Evolutionary conservation across 2,329 filamentous ascomycete genomes (phyloP).

Genomic region (Hymenoscyphus repandus): DNA sequence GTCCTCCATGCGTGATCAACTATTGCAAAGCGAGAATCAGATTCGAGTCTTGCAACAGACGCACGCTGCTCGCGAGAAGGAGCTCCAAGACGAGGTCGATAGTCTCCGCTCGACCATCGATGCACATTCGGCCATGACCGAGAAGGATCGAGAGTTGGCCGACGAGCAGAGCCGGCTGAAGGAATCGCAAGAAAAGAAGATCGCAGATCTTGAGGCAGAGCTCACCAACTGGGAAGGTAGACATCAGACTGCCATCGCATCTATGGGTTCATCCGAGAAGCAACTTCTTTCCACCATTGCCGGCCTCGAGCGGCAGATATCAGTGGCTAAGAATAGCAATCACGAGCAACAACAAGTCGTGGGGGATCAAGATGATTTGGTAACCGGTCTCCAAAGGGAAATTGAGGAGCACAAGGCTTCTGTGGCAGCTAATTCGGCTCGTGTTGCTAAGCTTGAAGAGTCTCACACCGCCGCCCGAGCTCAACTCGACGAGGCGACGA

Average conservation of each 20-base stretch:
- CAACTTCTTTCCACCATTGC: slow-evolving; percentile 67
- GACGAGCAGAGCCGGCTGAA: slow-evolving; percentile 23
- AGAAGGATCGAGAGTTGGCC: slow-evolving; percentile 11
- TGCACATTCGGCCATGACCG: slow-evolving; percentile 14
- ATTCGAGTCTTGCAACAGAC: slow-evolving; percentile 68
- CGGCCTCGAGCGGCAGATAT: slow-evolving; percentile 61
- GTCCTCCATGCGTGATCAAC: slow-evolving; percentile 78
- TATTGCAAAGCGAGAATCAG: slow-evolving; percentile 80
- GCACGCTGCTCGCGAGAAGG: slow-evolving; percentile 68
- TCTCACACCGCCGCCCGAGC: slow-evolving; percentile 61
- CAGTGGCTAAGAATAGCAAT: slow-evolving; percentile 37
- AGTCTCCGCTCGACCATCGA: slow-evolving; percentile 45
- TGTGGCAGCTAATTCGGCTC: slow-evolving; percentile 62
- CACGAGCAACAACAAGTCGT: slow-evolving; percentile 44
- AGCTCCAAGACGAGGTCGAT: slow-evolving; percentile 67
- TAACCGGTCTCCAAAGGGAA: slow-evolving; percentile 62
- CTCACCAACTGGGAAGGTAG: slow-evolving; percentile 70
- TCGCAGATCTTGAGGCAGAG: slow-evolving; percentile 65
- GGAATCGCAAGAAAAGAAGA: slow-evolving; percentile 32
- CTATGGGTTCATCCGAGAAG: slow-evolving; percentile 67
- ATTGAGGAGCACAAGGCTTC: slow-evolving; percentile 77
- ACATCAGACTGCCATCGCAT: slow-evolving; percentile 65
- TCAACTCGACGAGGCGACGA: slow-evolving; percentile 62
- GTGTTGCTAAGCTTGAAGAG: slow-evolving; percentile 69
- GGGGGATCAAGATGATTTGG: slow-evolving; percentile 52